Conservation (phyloP, 176 grass and related monocot species). For the Puya raimondii region DNA sequence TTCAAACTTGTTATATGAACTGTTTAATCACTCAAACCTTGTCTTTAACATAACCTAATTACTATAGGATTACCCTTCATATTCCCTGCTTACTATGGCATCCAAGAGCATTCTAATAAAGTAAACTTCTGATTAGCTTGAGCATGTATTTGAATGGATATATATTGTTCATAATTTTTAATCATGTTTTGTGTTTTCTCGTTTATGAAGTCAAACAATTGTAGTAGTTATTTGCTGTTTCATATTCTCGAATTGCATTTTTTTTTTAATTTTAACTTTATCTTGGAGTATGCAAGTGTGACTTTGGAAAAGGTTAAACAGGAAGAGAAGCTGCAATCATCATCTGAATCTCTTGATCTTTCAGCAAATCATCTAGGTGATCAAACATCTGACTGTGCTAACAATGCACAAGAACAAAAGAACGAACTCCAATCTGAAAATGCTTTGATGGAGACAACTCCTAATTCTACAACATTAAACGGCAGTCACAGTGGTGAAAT, state of each 20-base stretch:
- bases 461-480: constrained; percentile 51
- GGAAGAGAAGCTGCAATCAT: constrained; percentile 35
- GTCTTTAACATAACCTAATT: too few relatives aligned
- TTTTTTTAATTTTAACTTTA: constrained; percentile 17
- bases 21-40: not conserved
- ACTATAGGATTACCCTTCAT: too few relatives aligned
- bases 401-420: constrained; percentile 21
- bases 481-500: constrained; percentile 42
- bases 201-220: not conserved
- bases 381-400: constrained; percentile 18
- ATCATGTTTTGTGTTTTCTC: not conserved
- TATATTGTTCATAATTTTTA: not conserved
- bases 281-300: constrained; percentile 18
- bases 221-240: not conserved
- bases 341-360: constrained; percentile 35
- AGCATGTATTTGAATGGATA: not conserved
- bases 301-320: constrained; percentile 37
- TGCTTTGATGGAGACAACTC: constrained; percentile 37
- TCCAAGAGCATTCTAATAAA: too few relatives aligned
- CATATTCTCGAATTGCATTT: not conserved
- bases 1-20: not conserved
- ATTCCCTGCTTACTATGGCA: too few relatives aligned
- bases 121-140: too few relatives aligned
- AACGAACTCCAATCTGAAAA: constrained; percentile 35
- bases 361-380: constrained; percentile 20